phyloP scores from a whole-genome alignment of 2,329 filamentous ascomycete species.

The Colletotrichum sansevieriae region DNA sequence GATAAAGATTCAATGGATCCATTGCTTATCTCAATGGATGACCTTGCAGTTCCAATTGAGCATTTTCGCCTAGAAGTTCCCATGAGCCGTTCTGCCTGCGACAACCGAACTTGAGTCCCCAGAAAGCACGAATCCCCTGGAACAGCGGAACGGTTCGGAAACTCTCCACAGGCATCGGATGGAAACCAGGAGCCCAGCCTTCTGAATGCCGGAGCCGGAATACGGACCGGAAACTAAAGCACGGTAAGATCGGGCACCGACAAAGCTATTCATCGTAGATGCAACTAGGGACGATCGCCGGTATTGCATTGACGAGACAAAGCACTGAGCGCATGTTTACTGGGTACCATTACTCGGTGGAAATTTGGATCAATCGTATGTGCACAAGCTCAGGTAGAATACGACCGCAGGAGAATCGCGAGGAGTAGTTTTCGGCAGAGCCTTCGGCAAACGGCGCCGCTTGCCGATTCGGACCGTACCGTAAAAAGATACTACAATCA shows the following conservation, averaged over 20 bases:
- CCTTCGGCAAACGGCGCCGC: conserved; percentile 37
- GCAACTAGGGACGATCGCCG: conserved; percentile 5
- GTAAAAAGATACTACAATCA: not conserved
- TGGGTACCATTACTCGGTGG: not conserved
- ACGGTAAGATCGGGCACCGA: not conserved
- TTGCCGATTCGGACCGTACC: conserved; percentile 18
- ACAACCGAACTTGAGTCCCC: not conserved
- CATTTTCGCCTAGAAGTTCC: not conserved
- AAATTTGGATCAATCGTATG: no score
- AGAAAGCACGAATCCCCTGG: no score
- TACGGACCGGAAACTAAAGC: conserved; percentile 18
- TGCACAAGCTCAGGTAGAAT: not conserved
- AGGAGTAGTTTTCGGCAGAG: conserved; percentile 23
- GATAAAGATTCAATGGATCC: not conserved
- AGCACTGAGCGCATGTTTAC: conserved; percentile 2
- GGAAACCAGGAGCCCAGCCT: conserved; percentile 12
- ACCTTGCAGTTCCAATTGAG: not conserved
- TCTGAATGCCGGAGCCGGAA: conserved; percentile 18
- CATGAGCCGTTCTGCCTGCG: not conserved
- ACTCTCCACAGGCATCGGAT: conserved; percentile 21
- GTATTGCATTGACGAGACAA: conserved; percentile 24
- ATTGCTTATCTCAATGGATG: no score
- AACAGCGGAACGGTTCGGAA: conserved; percentile 14
- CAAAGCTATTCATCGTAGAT: conserved; percentile 11
- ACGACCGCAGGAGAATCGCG: conserved; percentile 9